Evolutionary conservation across 2,329 filamentous ascomycete species (phyloP).

Genomic region (Sclerotinia spermophila): DNA sequence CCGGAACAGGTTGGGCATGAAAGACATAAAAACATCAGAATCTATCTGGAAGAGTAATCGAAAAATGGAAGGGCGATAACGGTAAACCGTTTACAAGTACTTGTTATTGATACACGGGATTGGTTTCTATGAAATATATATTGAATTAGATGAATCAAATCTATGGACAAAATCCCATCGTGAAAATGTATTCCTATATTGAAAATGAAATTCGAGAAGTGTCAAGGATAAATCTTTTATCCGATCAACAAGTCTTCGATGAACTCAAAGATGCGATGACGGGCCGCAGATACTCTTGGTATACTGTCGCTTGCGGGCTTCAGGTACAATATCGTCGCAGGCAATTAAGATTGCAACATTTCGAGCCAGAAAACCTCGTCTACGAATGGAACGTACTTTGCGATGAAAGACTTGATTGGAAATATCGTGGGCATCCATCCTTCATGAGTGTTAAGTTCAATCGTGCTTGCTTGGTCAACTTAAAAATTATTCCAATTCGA

Average conservation of each 20-base stretch:
- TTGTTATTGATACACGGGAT: neutral
- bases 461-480: slow-evolving; percentile 19
- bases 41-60: neutral
- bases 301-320: slow-evolving; percentile 13
- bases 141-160: neutral
- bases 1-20: neutral
- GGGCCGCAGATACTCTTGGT: slow-evolving; percentile 21
- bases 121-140: neutral
- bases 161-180: neutral
- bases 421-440: slow-evolving; percentile 8
- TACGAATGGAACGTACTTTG: slow-evolving; percentile 24
- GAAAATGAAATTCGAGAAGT: slow-evolving; percentile 17
- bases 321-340: neutral
- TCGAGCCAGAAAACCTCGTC: slow-evolving; percentile 20
- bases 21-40: neutral
- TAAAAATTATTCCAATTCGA: slow-evolving; percentile 19
- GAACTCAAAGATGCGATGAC: slow-evolving; percentile 18
- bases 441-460: slow-evolving; percentile 21
- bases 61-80: neutral
- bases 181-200: slow-evolving; percentile 1
- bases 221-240: slow-evolving; percentile 15
- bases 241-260: slow-evolving; percentile 14
- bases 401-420: slow-evolving; percentile 20
- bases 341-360: slow-evolving; percentile 18
- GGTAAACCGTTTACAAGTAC: neutral